Conservation (phyloP, 1,139 yeast species). For the Dujonia santamariae region DNA sequence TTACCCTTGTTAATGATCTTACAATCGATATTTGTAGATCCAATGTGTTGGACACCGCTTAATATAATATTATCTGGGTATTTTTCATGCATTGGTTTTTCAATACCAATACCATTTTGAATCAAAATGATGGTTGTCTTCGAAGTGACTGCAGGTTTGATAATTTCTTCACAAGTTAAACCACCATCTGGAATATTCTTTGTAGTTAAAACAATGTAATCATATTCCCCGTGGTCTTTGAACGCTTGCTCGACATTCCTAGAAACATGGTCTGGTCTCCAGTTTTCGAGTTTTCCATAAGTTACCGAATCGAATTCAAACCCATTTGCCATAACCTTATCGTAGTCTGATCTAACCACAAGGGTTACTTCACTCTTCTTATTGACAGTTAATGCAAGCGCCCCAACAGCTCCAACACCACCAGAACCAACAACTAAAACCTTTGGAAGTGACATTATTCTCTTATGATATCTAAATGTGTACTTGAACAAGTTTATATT, state of each 20-base stretch:
- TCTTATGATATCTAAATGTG: not conserved
- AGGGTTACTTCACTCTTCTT: conserved; percentile 53
- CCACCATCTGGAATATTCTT: conserved; percentile 70
- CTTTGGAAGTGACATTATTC: conserved; percentile 19
- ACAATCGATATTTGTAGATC: conserved; percentile 58
- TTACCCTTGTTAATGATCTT: conserved; percentile 48
- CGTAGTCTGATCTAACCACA: conserved; percentile 67
- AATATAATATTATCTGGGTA: conserved; percentile 60
- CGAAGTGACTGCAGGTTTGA: conserved; percentile 51
- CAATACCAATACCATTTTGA: conserved; percentile 78
- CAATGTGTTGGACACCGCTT: conserved; percentile 69
- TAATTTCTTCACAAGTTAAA: conserved; percentile 55
- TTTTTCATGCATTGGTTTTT: conserved; percentile 51
- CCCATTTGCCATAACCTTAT: conserved; percentile 49
- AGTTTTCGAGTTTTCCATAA: conserved; percentile 52
- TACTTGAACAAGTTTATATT: too few relatives aligned
- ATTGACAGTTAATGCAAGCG: conserved; percentile 50
- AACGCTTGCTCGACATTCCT: conserved; percentile 44
- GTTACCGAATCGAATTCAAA: conserved; percentile 58
- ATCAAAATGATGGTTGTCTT: conserved; percentile 57
- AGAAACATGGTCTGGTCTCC: conserved; percentile 52
- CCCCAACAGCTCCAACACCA: conserved; percentile 70
- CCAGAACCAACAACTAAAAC: conserved; percentile 44
- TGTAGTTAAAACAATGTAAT: conserved; percentile 64
- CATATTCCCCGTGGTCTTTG: conserved; percentile 48